Evolutionary conservation across 2,329 filamentous ascomycete genomes (phyloP).

Genomic region (Magnaporthiopsis rhizophila): DNA sequence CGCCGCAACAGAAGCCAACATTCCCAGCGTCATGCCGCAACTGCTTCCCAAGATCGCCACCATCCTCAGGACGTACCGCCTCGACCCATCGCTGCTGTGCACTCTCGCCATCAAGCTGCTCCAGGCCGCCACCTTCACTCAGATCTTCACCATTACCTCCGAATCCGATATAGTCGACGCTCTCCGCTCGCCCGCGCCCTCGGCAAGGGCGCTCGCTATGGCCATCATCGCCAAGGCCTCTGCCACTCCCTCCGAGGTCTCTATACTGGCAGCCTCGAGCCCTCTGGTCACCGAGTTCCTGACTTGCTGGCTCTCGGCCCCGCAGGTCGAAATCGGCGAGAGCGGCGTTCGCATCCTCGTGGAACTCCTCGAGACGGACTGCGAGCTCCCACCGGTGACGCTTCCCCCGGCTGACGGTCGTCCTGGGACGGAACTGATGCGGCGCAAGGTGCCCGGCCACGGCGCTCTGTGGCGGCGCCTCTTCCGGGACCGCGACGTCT

Average conservation of each 20-base stretch:
- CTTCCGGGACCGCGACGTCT: constrained; percentile 35
- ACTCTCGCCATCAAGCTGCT: constrained; percentile 49
- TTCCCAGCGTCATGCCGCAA: constrained; percentile 39
- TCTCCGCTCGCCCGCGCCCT: constrained; percentile 43
- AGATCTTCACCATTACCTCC: constrained; percentile 43
- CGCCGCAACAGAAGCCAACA: constrained; percentile 37
- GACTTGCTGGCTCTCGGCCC: constrained; percentile 42
- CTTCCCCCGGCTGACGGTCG: constrained; percentile 14
- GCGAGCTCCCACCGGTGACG: constrained; percentile 25
- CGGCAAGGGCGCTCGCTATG: constrained; percentile 51
- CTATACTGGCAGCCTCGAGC: constrained; percentile 41
- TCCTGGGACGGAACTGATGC: constrained; percentile 21
- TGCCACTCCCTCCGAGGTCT: constrained; percentile 36
- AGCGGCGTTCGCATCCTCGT: constrained; percentile 41
- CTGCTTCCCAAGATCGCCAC: constrained; percentile 46
- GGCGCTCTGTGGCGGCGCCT: constrained; percentile 46
- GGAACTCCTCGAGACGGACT: constrained; percentile 49
- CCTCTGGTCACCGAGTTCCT: constrained; percentile 40
- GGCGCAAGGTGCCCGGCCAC: constrained; percentile 36
- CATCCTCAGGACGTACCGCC: constrained; percentile 41
- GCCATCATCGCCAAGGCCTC: constrained; percentile 48
- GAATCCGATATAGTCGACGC: constrained; percentile 43
- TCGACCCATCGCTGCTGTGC: constrained; percentile 43
- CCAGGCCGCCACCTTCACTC: constrained; percentile 41
- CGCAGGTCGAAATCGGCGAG: constrained; percentile 48